Conservation (phyloP, 805 yeast species). For the Blastobotrys terrestris region DNA sequence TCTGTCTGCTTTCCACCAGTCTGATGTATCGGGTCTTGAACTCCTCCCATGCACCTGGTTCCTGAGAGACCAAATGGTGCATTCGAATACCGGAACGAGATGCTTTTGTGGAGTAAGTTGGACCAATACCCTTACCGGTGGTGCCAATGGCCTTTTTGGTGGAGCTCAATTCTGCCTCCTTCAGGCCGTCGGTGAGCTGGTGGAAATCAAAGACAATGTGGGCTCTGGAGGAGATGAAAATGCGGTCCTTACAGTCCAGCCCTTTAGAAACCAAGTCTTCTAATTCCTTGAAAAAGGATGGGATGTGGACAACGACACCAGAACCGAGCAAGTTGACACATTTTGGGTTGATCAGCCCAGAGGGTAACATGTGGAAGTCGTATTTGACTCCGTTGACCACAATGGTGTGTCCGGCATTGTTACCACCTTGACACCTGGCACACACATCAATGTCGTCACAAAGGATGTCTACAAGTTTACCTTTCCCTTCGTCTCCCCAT, state of each 20-base stretch:
- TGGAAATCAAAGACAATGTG: conserved; percentile 97
- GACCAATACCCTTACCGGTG: conserved; percentile 98
- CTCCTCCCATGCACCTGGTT: conserved; percentile 89
- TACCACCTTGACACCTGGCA: conserved; percentile 96
- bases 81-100: conserved; percentile 95
- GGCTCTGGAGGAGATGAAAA: conserved; percentile 88
- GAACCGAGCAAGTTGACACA: conserved; percentile 88
- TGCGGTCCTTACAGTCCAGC: conserved; percentile 62
- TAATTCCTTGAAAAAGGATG: conserved; percentile 86
- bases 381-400: conserved; percentile 84
- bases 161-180: conserved; percentile 81
- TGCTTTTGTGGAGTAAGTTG: conserved; percentile 94
- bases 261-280: conserved; percentile 79
- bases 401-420: conserved; percentile 98
- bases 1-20: conserved; percentile 70
- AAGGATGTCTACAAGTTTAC: conserved; percentile 89
- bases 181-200: conserved; percentile 91
- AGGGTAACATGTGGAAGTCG: conserved; percentile 98
- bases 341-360: conserved; percentile 92
- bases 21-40: conserved; percentile 74
- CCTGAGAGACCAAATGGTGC: conserved; percentile 87
- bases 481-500: conserved; percentile 99
- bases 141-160: conserved; percentile 90
- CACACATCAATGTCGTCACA: conserved; percentile 95
- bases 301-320: conserved; percentile 94